These are phyloP conservation scores for Castanospermum australe DNA, from an alignment of 306 rosid genomes.

Conservation along the genomic window DNA sequence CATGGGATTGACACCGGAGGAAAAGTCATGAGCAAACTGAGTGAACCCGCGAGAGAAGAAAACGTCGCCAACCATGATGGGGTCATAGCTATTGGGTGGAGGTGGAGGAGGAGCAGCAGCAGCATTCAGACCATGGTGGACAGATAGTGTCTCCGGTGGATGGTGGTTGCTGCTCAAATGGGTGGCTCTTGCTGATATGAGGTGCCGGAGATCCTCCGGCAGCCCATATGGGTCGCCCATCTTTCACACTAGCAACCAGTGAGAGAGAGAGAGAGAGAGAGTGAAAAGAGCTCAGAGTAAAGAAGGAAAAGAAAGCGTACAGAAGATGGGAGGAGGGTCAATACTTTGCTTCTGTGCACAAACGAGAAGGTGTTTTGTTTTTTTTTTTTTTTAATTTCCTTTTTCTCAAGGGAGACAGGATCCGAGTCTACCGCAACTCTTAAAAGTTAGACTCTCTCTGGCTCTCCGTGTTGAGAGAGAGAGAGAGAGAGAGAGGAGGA, in stretches of 20 bases:
- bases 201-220: slow-evolving; percentile 67
- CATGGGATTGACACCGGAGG: background rate
- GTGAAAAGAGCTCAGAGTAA: background rate
- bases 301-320: background rate
- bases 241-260: background rate
- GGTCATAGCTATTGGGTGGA: slow-evolving; percentile 35
- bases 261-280: background rate
- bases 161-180: slow-evolving; percentile 27
- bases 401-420: slow-evolving; percentile 62
- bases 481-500: background rate
- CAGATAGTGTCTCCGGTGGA: slow-evolving; percentile 22
- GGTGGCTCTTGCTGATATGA: slow-evolving; percentile 40
- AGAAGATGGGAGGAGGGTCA: background rate
- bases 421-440: slow-evolving; percentile 89
- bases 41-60: slow-evolving; percentile 35
- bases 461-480: background rate
- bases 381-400: background rate
- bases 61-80: slow-evolving; percentile 30
- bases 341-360: background rate
- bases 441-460: slow-evolving; percentile 33
- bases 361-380: background rate
- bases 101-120: background rate
- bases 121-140: slow-evolving; percentile 8
- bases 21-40: slow-evolving; percentile 9
- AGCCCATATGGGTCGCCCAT: slow-evolving; percentile 44